A percentile compares a stretch with the other conserved stretches of the same genome.
phyloP scores from a whole-genome alignment of 345 rosid species.

The Populus pruinosa region DNA sequence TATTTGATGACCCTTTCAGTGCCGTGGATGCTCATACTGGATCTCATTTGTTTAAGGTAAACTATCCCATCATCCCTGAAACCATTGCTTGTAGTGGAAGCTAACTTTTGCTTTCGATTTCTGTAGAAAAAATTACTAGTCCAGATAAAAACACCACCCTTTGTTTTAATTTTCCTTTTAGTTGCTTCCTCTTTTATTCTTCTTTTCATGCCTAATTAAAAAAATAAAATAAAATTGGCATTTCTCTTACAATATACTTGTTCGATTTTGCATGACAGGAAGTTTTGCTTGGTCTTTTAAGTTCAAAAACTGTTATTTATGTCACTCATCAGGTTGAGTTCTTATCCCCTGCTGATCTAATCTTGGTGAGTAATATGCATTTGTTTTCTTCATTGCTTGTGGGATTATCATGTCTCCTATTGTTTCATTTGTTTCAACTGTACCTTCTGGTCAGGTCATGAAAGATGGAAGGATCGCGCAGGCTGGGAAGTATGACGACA shows the following conservation, averaged over 20 bases:
- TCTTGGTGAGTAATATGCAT: constrained; percentile 42
- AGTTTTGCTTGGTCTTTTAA: constrained; percentile 48
- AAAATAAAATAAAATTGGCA: not conserved
- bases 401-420: not conserved
- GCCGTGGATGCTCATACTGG: constrained; percentile 93
- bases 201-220: not conserved
- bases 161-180: not conserved
- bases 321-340: constrained; percentile 70
- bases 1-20: constrained; percentile 89
- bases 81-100: not conserved
- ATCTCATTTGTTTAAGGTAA: constrained; percentile 77
- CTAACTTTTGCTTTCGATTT: not conserved
- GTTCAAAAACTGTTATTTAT: constrained; percentile 51
- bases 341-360: constrained; percentile 60
- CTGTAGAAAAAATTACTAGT: constrained; percentile 6
- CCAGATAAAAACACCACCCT: not conserved
- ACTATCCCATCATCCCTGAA: no score
- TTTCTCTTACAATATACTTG: not conserved
- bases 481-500: constrained; percentile 65
- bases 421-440: not conserved
- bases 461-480: constrained; percentile 73
- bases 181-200: no score
- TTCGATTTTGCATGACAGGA: constrained; percentile 35
- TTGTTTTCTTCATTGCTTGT: not conserved
- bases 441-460: constrained; percentile 52